Conservation (phyloP, 495 filamentous ascomycete species). For the Talaromyces trachyspermus region DNA sequence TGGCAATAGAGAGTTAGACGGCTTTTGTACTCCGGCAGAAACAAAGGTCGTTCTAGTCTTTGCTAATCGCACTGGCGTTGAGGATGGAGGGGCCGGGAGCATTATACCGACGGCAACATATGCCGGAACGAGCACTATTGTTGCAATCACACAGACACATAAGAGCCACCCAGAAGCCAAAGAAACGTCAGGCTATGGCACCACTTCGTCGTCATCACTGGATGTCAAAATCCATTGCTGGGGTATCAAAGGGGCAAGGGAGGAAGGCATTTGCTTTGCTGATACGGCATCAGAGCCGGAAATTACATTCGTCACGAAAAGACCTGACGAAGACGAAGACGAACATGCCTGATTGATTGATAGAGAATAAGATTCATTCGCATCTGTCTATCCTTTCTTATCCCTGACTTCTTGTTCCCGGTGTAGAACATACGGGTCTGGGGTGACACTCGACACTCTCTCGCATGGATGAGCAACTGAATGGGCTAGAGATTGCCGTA, state of each 20-base stretch:
- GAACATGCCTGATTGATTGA: too few species aligned
- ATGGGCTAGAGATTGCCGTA: too few species aligned
- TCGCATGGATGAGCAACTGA: too few species aligned
- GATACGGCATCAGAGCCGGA: slow-evolving; percentile 37
- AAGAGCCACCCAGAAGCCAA: slow-evolving; percentile 29
- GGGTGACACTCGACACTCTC: too few species aligned
- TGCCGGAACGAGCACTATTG: slow-evolving; percentile 77
- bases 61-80: slow-evolving; percentile 71
- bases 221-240: slow-evolving; percentile 40
- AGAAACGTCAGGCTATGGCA: too few species aligned
- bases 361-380: too few species aligned
- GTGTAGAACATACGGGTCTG: too few species aligned
- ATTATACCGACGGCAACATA: slow-evolving; percentile 40
- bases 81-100: slow-evolving; percentile 33
- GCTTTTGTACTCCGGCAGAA: slow-evolving; percentile 8
- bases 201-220: slow-evolving; percentile 9
- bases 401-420: too few species aligned
- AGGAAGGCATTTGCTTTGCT: slow-evolving; percentile 42
- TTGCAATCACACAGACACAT: slow-evolving; percentile 53
- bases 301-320: slow-evolving; percentile 32
- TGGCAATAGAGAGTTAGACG: slow-evolving; percentile 21
- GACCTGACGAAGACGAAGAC: neutral
- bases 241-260: slow-evolving; percentile 37
- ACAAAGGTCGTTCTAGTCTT: slow-evolving; percentile 70
- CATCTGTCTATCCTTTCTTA: too few species aligned